Evolutionary conservation across 2,329 filamentous ascomycete species (phyloP).

Genomic region (Fusarium sp.): DNA sequence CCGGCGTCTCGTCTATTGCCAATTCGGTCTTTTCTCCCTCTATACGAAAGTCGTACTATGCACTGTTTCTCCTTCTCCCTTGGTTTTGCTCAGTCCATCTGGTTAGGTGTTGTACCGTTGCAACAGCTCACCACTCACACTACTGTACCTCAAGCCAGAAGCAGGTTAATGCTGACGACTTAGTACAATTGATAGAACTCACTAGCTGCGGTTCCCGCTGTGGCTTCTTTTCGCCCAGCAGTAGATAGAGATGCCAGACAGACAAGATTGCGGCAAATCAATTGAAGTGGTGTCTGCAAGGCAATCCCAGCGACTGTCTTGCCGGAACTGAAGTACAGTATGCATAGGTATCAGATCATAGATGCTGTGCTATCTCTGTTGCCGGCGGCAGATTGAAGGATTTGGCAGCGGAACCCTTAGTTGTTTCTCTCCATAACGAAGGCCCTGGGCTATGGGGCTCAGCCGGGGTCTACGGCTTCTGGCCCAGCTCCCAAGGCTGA

Average conservation of each 20-base stretch:
- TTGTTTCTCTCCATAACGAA: slow-evolving; percentile 10
- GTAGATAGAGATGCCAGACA: neutral
- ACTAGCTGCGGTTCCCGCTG: slow-evolving; percentile 4
- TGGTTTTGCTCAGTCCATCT: neutral
- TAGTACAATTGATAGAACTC: neutral
- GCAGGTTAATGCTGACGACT: slow-evolving; percentile 8
- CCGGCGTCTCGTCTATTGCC: slow-evolving; percentile 5
- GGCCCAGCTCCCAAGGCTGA: slow-evolving; percentile 7
- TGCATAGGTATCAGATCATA: slow-evolving; percentile 7
- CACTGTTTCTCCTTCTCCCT: slow-evolving; percentile 14
- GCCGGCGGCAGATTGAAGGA: slow-evolving; percentile 32
- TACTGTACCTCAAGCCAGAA: slow-evolving; percentile 34
- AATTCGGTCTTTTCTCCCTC: slow-evolving; percentile 30
- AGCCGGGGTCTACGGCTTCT: slow-evolving; percentile 20
- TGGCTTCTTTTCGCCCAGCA: slow-evolving; percentile 2
- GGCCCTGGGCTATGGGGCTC: slow-evolving; percentile 15
- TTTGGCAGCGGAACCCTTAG: neutral
- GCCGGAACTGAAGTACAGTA: slow-evolving; percentile 34
- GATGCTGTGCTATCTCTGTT: neutral
- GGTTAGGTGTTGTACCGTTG: neutral
- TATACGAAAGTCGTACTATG: neutral
- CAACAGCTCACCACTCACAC: slow-evolving; percentile 13
- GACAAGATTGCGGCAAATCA: slow-evolving; percentile 10
- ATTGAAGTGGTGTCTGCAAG: slow-evolving; percentile 1
- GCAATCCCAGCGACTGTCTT: slow-evolving; percentile 17